Conservation (phyloP, 2,329 filamentous ascomycete genomes). For the Sclerotinia trifoliorum region DNA sequence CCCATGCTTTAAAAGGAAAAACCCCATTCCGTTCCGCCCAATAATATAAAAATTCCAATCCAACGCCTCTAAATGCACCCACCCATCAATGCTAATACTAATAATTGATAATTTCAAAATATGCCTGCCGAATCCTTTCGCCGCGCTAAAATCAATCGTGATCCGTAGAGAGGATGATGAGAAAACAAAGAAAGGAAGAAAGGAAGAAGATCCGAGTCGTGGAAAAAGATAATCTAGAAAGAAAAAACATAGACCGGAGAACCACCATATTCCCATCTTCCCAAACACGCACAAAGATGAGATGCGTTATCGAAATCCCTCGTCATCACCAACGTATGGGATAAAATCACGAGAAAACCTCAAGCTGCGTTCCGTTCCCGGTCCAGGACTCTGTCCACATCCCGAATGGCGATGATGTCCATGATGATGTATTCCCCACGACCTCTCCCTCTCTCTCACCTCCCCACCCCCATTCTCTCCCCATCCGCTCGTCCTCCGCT, state of each 20-base stretch:
- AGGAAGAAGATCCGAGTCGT: background rate
- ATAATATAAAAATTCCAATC: no score
- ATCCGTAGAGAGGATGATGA: background rate
- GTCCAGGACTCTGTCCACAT: constrained; percentile 13
- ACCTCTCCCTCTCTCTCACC: background rate
- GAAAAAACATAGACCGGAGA: background rate
- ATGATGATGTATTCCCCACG: background rate
- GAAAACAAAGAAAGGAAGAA: background rate
- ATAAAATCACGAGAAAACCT: background rate
- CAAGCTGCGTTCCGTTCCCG: background rate
- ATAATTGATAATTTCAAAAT: background rate
- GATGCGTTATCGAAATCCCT: background rate
- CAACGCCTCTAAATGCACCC: constrained; percentile 10
- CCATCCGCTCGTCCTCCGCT: no score
- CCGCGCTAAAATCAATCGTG: constrained; percentile 2
- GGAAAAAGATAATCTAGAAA: background rate
- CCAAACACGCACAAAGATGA: background rate
- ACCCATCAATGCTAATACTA: background rate
- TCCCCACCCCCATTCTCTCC: background rate
- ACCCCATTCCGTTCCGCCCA: no score
- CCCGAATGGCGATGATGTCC: background rate
- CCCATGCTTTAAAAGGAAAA: no score
- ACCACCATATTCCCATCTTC: no score
- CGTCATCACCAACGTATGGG: background rate
- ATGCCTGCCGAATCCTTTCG: background rate